A percentile compares a stretch with the other conserved stretches of the same genome.
These are phyloP conservation scores for Solanum clarkiae DNA, from an alignment of 257 asterid species.

Conservation along the genomic window DNA sequence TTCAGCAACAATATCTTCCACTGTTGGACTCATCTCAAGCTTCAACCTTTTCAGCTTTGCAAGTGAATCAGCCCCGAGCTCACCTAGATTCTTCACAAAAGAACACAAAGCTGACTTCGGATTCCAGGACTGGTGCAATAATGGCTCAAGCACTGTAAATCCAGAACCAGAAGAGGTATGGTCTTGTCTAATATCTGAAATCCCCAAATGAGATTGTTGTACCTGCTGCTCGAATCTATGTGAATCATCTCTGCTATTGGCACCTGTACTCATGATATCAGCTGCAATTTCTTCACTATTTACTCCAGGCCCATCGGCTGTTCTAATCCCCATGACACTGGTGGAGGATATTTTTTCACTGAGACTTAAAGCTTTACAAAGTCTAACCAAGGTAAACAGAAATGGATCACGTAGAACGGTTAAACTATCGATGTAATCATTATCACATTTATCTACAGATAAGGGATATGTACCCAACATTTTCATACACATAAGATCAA, in stretches of 20 bases:
- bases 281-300: slow-evolving; percentile 18
- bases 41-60: slow-evolving; percentile 48
- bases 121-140: slow-evolving; percentile 25
- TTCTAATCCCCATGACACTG: slow-evolving; percentile 1
- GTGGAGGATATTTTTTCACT: slow-evolving; percentile 21
- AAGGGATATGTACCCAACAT: slow-evolving; percentile 22
- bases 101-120: slow-evolving; percentile 25
- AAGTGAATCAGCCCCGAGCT: slow-evolving; percentile 34
- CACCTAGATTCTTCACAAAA: slow-evolving; percentile 24
- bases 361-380: slow-evolving; percentile 17
- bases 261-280: slow-evolving; percentile 10
- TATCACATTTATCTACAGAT: neutral
- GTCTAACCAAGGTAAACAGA: slow-evolving; percentile 29
- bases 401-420: slow-evolving; percentile 30
- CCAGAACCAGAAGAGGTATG: slow-evolving; percentile 15
- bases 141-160: slow-evolving; percentile 18
- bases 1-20: slow-evolving; percentile 59
- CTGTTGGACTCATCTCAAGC: slow-evolving; percentile 47
- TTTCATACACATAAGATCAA: slow-evolving; percentile 17
- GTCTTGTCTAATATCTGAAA: slow-evolving; percentile 21
- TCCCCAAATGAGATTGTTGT: slow-evolving; percentile 22
- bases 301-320: slow-evolving; percentile 4
- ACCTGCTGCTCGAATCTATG: slow-evolving; percentile 21
- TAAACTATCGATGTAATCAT: slow-evolving; percentile 17
- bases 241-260: slow-evolving; percentile 21